Conservation (phyloP, 495 filamentous ascomycete species). For the Annulohypoxylon bovei region DNA sequence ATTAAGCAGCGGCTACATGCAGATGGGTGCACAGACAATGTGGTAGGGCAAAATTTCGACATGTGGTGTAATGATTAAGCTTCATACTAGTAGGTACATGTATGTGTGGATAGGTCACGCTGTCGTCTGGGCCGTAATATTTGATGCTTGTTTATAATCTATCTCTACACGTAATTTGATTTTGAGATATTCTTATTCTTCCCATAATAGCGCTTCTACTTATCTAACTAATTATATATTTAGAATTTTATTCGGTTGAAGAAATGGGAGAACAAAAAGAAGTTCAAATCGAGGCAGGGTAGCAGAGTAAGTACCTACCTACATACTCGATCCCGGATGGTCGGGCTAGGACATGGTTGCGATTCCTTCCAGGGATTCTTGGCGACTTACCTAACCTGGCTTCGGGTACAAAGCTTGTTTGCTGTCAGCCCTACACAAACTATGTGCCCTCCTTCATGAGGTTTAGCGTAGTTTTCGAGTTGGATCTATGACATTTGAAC, state of each 20-base stretch:
- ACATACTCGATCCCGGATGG: too few relatives aligned
- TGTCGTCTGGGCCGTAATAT: neutral
- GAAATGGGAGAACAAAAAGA: neutral
- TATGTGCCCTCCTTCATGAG: too few relatives aligned
- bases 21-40: neutral
- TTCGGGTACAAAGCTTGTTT: conserved; percentile 19
- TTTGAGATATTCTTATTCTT: neutral
- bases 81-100: neutral
- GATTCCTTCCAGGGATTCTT: conserved; percentile 15
- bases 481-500: neutral
- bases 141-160: neutral
- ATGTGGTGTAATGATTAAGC: neutral
- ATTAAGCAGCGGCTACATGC: neutral
- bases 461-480: too few relatives aligned
- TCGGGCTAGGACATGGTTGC: conserved; percentile 9
- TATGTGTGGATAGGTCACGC: conserved; percentile 2
- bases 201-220: neutral
- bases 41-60: neutral
- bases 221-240: neutral
- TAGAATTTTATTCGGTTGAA: neutral
- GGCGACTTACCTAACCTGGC: too few relatives aligned
- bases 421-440: conserved; percentile 36
- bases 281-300: neutral
- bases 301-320: neutral
- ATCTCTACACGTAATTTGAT: neutral